Percentiles rank a stretch among this genome's conserved stretches.
phyloP scores from a whole-genome alignment of 495 filamentous ascomycete genomes.

The Neurospora sp. region DNA sequence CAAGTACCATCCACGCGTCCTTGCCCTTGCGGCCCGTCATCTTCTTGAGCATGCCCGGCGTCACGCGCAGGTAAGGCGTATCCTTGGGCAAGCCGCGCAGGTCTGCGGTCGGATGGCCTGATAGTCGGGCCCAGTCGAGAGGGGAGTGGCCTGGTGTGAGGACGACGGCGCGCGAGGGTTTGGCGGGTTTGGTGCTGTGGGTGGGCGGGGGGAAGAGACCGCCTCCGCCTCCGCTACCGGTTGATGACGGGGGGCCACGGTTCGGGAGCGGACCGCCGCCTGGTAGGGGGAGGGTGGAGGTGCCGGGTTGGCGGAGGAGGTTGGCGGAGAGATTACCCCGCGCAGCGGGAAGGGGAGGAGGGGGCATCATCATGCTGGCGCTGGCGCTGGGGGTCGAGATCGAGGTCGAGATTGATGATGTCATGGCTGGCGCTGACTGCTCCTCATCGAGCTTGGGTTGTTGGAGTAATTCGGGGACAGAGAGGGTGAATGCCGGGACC shows the following conservation, averaged over 20 bases:
- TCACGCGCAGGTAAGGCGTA: constrained; percentile 48
- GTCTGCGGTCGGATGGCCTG: constrained; percentile 51
- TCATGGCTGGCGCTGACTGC: neutral
- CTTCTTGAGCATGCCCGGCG: constrained; percentile 63
- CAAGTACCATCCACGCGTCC: constrained; percentile 80
- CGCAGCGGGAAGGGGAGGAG: constrained; percentile 16
- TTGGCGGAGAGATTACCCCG: constrained; percentile 15
- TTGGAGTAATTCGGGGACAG: constrained; percentile 14
- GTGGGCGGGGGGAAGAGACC: constrained; percentile 37
- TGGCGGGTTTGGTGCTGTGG: constrained; percentile 34
- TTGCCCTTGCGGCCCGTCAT: constrained; percentile 71
- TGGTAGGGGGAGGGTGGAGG: constrained; percentile 5
- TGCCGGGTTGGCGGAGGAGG: constrained; percentile 3
- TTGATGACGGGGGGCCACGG: constrained; percentile 14
- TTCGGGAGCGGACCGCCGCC: constrained; percentile 21
- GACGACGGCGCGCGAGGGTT: constrained; percentile 49
- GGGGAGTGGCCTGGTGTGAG: constrained; percentile 84
- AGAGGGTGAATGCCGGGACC: constrained; percentile 35
- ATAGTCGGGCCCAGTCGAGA: constrained; percentile 85
- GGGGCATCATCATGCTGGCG: constrained; percentile 20
- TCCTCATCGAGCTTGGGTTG: neutral
- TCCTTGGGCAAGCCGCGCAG: constrained; percentile 47
- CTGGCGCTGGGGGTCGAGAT: constrained; percentile 1
- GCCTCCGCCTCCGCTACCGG: constrained; percentile 12
- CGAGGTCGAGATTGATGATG: constrained; percentile 19